Base-by-base conservation (phyloP, 2,329 filamentous ascomycete genomes). In the Colletotrichum tropicale region DNA sequence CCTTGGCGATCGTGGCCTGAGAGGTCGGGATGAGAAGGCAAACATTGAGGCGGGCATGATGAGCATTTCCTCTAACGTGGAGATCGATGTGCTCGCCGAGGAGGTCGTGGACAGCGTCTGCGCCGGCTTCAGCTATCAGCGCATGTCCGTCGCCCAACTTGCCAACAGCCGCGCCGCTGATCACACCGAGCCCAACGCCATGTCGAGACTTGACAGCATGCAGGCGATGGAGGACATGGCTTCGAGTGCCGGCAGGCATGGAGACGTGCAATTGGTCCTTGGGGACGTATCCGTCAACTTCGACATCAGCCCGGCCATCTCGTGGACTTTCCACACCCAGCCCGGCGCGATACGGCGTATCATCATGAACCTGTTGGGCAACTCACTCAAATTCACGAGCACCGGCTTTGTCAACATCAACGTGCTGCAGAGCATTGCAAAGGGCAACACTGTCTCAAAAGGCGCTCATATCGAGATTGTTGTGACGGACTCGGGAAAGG, bases 401-500 rank as follows among this genome's bases (percentile, higher is more conserved):
- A 64, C 66, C 2, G 85, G 85, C 3, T 77, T 80, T 0, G 82
- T 86, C 64, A 79, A 79, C 12, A 78, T 85, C 1, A 78, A 74
- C 0, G 73, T 85, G 2, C 77, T 74, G 0, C 84, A 81, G 55
- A 70, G 13, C 8, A 2, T 16, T 12, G 24, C 10, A 5, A 32
- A 61, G 15, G n/a, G 32, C 12, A 4, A 24, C 8, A 21, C 74
- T 70, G 0, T 70, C 78, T 1, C 55, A 6, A 21, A 12, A 36
- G 26, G 66, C 72, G 5, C 13, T 24, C 66, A 75, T 8, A 77
- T 84, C 6, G 80, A 78, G 1, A 79, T 92, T 8, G 89, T 86
- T 0, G 88, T 95, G 2, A 85, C 87, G 0, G 93, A 95, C 78
- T 93, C 93, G 0, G 93, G 93, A 1, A 88, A 88, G 60, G 93